These are phyloP conservation scores for Cytidiella melzeri DNA, from an alignment of 768 basidiomycete genomes.

Conservation along the genomic window DNA sequence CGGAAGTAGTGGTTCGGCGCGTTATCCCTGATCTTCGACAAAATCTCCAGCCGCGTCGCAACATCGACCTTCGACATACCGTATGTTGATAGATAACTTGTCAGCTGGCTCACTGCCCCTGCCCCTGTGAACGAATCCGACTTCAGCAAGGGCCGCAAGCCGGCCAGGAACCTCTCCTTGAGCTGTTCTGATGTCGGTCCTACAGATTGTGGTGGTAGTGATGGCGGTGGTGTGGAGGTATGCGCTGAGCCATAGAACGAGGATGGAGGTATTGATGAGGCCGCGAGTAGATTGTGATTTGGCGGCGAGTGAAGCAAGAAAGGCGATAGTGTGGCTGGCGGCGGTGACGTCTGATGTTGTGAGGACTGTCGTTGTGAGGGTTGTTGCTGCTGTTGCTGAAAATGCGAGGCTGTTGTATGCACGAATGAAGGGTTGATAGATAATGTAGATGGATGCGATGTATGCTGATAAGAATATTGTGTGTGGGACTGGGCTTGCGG, in stretches of 20 bases:
- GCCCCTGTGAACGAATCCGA: slow-evolving; percentile 61
- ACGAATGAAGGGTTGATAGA: slow-evolving; percentile 33
- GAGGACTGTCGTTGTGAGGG: slow-evolving; percentile 20
- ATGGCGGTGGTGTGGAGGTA: slow-evolving; percentile 27
- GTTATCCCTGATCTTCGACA: slow-evolving; percentile 76
- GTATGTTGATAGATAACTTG: slow-evolving; percentile 50
- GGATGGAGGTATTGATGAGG: slow-evolving; percentile 34
- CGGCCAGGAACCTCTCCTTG: slow-evolving; percentile 45
- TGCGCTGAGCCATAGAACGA: slow-evolving; percentile 20
- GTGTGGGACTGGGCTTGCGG: slow-evolving; percentile 29
- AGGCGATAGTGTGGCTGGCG: slow-evolving; percentile 59
- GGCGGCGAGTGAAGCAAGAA: slow-evolving; percentile 61
- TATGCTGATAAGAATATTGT: slow-evolving; percentile 33
- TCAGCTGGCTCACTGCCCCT: slow-evolving; percentile 58
- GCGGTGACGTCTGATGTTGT: slow-evolving; percentile 13
- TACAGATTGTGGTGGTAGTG: slow-evolving; percentile 24
- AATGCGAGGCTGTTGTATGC: slow-evolving; percentile 23
- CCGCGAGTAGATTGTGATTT: slow-evolving; percentile 23
- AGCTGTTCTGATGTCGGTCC: slow-evolving; percentile 43
- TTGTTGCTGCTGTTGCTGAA: slow-evolving; percentile 29
- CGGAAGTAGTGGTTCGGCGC: slow-evolving; percentile 85
- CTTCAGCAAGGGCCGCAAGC: slow-evolving; percentile 52
- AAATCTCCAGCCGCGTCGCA: slow-evolving; percentile 61
- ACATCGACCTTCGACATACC: slow-evolving; percentile 61
- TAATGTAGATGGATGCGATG: slow-evolving; percentile 33